Evolutionary conservation across 208 protist species (phyloP).

Genomic region (Trypanosoma theileri): DNA sequence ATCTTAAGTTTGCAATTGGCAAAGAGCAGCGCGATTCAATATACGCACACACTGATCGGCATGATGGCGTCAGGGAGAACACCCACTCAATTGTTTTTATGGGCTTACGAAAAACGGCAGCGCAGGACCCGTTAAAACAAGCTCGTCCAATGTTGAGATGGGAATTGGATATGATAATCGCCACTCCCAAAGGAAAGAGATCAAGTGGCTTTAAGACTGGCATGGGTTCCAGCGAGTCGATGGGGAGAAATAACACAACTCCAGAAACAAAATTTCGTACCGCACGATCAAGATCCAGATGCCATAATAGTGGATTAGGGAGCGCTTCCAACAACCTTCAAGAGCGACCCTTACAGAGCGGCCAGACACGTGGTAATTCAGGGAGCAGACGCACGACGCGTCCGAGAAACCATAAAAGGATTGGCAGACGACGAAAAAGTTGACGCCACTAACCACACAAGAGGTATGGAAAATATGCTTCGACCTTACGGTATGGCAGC

Average conservation of each 20-base stretch:
- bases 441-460: neutral
- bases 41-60: slow-evolving; percentile 2
- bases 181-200: too few relatives aligned
- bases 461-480: slow-evolving; percentile 13
- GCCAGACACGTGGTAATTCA: neutral
- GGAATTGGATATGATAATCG: slow-evolving; percentile 2
- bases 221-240: too few relatives aligned
- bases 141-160: slow-evolving; percentile 13
- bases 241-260: too few relatives aligned
- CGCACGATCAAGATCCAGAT: neutral
- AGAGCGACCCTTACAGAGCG: slow-evolving; percentile 10
- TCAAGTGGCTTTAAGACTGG: too few relatives aligned
- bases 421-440: neutral
- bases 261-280: too few relatives aligned
- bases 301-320: slow-evolving; percentile 1
- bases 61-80: neutral
- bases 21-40: slow-evolving; percentile 13
- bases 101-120: neutral
- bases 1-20: slow-evolving; percentile 15
- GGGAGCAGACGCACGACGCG: neutral
- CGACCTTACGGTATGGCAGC: slow-evolving; percentile 7
- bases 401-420: neutral
- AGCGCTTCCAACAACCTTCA: slow-evolving; percentile 3
- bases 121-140: neutral
- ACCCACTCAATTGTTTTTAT: slow-evolving; percentile 1